Base-by-base conservation (phyloP, 179 eudicot species). In the Pouteria campechiana region DNA sequence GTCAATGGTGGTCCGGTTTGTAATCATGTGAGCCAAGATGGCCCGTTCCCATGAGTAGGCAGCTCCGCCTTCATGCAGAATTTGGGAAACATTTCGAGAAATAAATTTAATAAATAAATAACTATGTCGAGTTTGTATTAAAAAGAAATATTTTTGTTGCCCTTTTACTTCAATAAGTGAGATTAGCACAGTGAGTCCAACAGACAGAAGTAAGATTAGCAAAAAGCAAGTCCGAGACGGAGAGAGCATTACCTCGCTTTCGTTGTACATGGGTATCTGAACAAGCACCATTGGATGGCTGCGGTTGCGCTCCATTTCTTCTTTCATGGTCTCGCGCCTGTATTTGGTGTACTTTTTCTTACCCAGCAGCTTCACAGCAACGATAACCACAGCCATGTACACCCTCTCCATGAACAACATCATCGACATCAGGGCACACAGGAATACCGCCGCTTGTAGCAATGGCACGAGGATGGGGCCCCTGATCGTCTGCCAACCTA, bases 221-320 rank as follows among this genome's bases (percentile, higher is more conserved):
- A n/a, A n/a, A n/a, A n/a, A n/a, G n/a, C n/a, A n/a, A n/a, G n/a
- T n/a, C n/a, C n/a, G n/a, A n/a, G n/a, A n/a, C n/a, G n/a, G n/a
- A n/a, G n/a, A n/a, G n/a, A n/a, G n/a, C n/a, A n/a, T 25, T 65
- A 70, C 76, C 72, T 70, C 72, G 37, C 48, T 70, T 37, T 70
- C 72, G 19, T 70, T 70, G 22, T 23, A 70, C 76, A 70, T 70
- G 6, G 76, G 76, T 42, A 70, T 61, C 24, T 70, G 76, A 50
- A 66, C 49, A 45, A 65, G 29, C 58, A 70, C 72, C 62, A 35
- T 61, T 13, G 76, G 76, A 38, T 60, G 45, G 51, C 55, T 61
- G 45, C 18, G 57, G 44, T 49, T 61, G 11, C 24, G 41, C 46
- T 70, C 69, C 18, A 70, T 36, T 19, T 57, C 69, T 37, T 57